Evolutionary conservation across 2,329 filamentous ascomycete species (phyloP), one percentile per base, ranked within the genome.

Genomic region (Daldinia eschscholtzii): DNA sequence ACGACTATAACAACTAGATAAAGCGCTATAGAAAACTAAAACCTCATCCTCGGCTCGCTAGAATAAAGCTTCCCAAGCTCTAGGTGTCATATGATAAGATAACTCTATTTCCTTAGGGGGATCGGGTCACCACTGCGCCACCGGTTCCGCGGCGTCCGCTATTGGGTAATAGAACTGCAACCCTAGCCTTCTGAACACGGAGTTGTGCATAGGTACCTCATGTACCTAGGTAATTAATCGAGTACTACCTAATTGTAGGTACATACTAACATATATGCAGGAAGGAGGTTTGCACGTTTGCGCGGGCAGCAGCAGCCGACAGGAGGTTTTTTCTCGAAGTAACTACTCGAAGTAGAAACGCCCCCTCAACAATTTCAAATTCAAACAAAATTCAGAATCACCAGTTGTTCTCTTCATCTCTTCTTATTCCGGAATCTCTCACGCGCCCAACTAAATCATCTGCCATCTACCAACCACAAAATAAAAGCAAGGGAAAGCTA

Each of bases 121-220:
- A 39, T 39, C 10, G 35, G 35, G 35, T 57, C 53, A 57, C 53
- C 46, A 48, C 55, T 64, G 46, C 64, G 60, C 64, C 67, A 67
- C 67, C 61, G 20, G 52, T 57, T 50, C 61, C 65, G 62, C 56
- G 41, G 30, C 56, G 23, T 65, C 68, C 68, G 68, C 42, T 62
- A 65, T 68, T 70, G 58, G 65, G 62, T 18, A 44, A 65, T 65
- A 35, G 63, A 37, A 65, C 30, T 48, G 30, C 64, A 53, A 67
- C 61, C 68, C 68, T 68, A 68, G 62, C 60, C 23, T 56, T 56
- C 44, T 55, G 30, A 57, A 55, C 23, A 48, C 44, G 44, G 23
- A 48, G 7, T 30, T 35, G 28, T 53, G 28, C 48, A 35, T 33
- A 48, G n/a, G n/a, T n/a, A n/a, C n/a, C n/a, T n/a, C n/a, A n/a